phyloP scores from a whole-genome alignment of 1,284 basidiomycete species.

The Boletus smithii region DNA sequence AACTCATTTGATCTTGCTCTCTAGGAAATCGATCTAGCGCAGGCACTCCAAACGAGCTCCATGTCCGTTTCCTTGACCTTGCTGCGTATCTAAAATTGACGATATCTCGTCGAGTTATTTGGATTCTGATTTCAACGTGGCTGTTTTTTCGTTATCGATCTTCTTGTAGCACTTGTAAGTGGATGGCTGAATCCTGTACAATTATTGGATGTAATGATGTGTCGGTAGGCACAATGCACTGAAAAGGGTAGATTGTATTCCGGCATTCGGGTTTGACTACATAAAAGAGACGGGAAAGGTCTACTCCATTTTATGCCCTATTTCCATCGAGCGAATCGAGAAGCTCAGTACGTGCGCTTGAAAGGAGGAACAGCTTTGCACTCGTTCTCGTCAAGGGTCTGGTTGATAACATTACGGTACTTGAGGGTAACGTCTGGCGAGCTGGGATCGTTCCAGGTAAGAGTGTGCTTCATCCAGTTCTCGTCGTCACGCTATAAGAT shows the following conservation, averaged over 20 bases:
- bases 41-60: background rate
- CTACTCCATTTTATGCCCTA: constrained; percentile 7
- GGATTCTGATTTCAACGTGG: background rate
- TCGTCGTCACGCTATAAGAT: constrained; percentile 73
- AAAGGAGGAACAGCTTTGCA: constrained; percentile 89
- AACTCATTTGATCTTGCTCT: background rate
- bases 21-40: background rate
- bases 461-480: constrained; percentile 93
- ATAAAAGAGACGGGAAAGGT: constrained; percentile 1
- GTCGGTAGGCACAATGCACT: background rate
- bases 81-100: no score
- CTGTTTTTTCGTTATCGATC: background rate
- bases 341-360: constrained; percentile 75
- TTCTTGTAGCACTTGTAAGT: constrained; percentile 2
- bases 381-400: constrained; percentile 92
- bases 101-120: background rate
- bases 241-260: constrained; percentile 13
- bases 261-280: constrained; percentile 10
- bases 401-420: constrained; percentile 84
- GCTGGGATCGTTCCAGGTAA: constrained; percentile 76
- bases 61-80: background rate
- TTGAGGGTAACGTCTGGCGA: constrained; percentile 84
- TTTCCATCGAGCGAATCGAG: background rate
- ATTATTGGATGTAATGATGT: background rate
- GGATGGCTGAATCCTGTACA: background rate